Percentiles rank a stretch among this genome's conserved stretches.
Conservation (phyloP, 2,329 filamentous ascomycete genomes). For the Colletotrichum somersetense region DNA sequence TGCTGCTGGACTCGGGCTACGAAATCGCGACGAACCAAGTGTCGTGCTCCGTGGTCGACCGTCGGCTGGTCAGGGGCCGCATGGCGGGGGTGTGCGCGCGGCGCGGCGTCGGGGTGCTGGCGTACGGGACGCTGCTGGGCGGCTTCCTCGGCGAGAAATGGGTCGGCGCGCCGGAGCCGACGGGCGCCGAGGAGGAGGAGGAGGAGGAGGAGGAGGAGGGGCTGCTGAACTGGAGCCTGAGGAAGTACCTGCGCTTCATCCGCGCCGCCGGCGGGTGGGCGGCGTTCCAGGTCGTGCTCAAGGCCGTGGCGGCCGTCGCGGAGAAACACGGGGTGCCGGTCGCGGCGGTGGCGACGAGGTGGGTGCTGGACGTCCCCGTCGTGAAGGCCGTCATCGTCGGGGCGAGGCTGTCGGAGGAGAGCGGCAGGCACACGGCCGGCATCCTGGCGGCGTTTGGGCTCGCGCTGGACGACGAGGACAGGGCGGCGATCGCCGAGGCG, state of each 20-base stretch:
- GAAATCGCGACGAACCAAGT: constrained; percentile 33
- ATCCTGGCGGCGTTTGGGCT: constrained; percentile 44
- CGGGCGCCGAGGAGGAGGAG: neutral
- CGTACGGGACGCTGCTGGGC: constrained; percentile 38
- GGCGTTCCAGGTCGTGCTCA: constrained; percentile 59
- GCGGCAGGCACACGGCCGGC: constrained; percentile 48
- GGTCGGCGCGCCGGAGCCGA: constrained; percentile 42
- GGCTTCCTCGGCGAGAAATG: constrained; percentile 45
- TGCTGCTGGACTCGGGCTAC: constrained; percentile 22
- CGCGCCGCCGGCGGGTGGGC: constrained; percentile 56
- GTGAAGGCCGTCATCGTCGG: constrained; percentile 64
- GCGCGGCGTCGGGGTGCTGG: constrained; percentile 7
- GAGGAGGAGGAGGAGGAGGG: too few species aligned
- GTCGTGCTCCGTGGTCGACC: constrained; percentile 29
- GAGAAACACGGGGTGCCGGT: constrained; percentile 56
- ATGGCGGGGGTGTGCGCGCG: constrained; percentile 7
- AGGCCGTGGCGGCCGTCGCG: constrained; percentile 53
- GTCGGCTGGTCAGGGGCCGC: constrained; percentile 3
- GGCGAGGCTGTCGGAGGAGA: constrained; percentile 6
- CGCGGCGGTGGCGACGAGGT: constrained; percentile 63
- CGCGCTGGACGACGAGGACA: constrained; percentile 44
- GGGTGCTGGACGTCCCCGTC: constrained; percentile 61
- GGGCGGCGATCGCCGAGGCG: constrained; percentile 36
- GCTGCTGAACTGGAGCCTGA: constrained; percentile 44
- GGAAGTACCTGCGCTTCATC: constrained; percentile 54